Base-by-base conservation (phyloP, 805 yeast genomes). In the Cephaloascus fragrans region DNA sequence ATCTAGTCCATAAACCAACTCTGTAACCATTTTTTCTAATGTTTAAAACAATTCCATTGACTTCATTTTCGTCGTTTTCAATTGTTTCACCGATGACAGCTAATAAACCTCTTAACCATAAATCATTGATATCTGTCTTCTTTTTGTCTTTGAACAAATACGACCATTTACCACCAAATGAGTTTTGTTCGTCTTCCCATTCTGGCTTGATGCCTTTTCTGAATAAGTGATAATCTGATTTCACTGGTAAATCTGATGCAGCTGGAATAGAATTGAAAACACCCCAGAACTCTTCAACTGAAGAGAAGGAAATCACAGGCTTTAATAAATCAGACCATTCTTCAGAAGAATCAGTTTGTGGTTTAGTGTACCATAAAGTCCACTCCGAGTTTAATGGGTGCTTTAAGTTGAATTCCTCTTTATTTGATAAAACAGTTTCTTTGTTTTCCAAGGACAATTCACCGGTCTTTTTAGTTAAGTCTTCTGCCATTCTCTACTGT, bases 281-380 rank as follows among this genome's bases (percentile, higher is more conserved):
- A 19, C 97, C 98, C 98, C 98, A 93, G 69, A 93, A 93, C 62
- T 90, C 97, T 69, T 93, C 98, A 38, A 93, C 97, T n/a, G 96
- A 79, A 40, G 80, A 75, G 53, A 93, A 87, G 18, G 94, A 77
- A 50, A 88, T 90, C 38, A 93, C 94, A 41, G 96, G 94, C 68
- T 88, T 88, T 56, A 93, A 73, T 48, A 88, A 73, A 55, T 89
- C 95, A 40, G 86, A 75, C 97, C 97, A 90, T 53, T 86, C 78
- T 65, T 87, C 95, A 48, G 69, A 68, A 47, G 69, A 71, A 55
- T 80, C 83, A 44, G 79, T 77, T 44, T 86, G 80, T 44, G 98
- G 97, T 69, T 88, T 88, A 43, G 95, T 85, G 73, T 87, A 93
- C 98, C 98, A 90, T 56, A 90, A 75, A 18, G 97, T 87, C 97